phyloP scores from a whole-genome alignment of 345 rosid genomes.

The Populus davidiana region DNA sequence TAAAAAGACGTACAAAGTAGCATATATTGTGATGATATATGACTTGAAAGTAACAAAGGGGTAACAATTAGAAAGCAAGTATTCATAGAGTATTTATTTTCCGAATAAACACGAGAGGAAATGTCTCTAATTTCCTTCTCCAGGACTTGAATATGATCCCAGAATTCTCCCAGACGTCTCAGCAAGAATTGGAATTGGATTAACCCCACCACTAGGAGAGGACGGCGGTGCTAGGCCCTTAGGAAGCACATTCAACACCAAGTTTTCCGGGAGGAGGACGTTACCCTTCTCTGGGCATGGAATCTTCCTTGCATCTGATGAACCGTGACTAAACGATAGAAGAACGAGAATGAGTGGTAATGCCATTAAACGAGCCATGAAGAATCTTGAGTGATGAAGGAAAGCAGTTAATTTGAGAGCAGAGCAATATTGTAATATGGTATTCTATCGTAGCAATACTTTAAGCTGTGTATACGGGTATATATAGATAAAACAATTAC shows the following conservation, averaged over 20 bases:
- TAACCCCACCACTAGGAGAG: neutral
- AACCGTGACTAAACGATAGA: neutral
- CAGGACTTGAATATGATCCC: slow-evolving; percentile 4
- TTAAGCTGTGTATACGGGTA: too few species aligned
- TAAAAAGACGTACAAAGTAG: too few species aligned
- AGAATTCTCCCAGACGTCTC: neutral
- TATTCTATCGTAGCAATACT: too few species aligned
- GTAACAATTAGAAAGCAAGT: too few species aligned
- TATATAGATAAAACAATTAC: neutral
- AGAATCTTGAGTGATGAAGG: neutral
- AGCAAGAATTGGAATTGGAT: neutral
- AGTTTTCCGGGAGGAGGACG: neutral
- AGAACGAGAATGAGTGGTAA: neutral
- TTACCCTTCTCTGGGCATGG: neutral
- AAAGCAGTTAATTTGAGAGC: neutral
- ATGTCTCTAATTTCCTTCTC: neutral
- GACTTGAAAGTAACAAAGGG: too few species aligned
- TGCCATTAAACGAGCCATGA: neutral
- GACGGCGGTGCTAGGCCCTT: neutral
- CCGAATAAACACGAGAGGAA: neutral
- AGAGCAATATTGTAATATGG: too few species aligned
- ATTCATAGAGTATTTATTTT: too few species aligned
- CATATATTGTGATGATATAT: too few species aligned
- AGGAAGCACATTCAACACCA: neutral
- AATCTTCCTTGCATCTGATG: slow-evolving; percentile 1